These are phyloP conservation scores for Leavenworthia alabamica DNA, from an alignment of 345 rosid species.

Conservation along the genomic window DNA sequence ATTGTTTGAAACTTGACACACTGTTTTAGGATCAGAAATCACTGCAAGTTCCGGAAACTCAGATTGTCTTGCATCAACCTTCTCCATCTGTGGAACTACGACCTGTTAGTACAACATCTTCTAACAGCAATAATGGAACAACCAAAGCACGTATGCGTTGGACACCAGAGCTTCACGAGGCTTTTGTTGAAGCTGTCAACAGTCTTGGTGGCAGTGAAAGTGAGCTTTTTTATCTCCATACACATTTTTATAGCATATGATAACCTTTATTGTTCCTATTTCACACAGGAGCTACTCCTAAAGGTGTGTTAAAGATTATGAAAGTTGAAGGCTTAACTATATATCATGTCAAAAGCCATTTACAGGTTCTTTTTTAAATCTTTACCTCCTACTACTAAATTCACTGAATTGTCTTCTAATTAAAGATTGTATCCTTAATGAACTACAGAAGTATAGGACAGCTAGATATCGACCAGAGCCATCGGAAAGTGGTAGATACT, in stretches of 20 bases:
- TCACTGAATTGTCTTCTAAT: neutral
- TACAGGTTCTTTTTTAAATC: constrained; percentile 53
- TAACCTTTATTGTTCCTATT: neutral
- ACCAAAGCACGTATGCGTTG: constrained; percentile 87
- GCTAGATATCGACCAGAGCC: constrained; percentile 85
- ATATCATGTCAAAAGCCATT: constrained; percentile 97
- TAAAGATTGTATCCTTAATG: constrained; percentile 1
- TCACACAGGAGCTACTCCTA: constrained; percentile 84
- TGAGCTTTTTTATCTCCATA: constrained; percentile 32
- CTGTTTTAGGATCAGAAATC: constrained; percentile 14
- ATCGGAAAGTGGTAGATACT: constrained; percentile 39
- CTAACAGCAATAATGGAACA: constrained; percentile 37
- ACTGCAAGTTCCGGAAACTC: too few species aligned
- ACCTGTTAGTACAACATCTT: constrained; percentile 43
- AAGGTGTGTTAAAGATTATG: constrained; percentile 84
- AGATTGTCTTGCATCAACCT: constrained; percentile 48
- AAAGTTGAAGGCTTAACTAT: constrained; percentile 82
- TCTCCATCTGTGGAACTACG: constrained; percentile 50
- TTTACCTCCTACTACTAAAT: neutral
- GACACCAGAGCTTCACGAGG: constrained; percentile 97
- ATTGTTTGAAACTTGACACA: constrained; percentile 22
- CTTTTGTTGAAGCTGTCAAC: constrained; percentile 91
- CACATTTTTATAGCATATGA: neutral
- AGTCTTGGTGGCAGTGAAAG: constrained; percentile 92
- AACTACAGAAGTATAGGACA: constrained; percentile 82